A percentile compares a stretch with the other conserved stretches of the same genome.
These are phyloP conservation scores for Croton setiger DNA, from an alignment of 441 rosid genomes.

Conservation along the genomic window DNA sequence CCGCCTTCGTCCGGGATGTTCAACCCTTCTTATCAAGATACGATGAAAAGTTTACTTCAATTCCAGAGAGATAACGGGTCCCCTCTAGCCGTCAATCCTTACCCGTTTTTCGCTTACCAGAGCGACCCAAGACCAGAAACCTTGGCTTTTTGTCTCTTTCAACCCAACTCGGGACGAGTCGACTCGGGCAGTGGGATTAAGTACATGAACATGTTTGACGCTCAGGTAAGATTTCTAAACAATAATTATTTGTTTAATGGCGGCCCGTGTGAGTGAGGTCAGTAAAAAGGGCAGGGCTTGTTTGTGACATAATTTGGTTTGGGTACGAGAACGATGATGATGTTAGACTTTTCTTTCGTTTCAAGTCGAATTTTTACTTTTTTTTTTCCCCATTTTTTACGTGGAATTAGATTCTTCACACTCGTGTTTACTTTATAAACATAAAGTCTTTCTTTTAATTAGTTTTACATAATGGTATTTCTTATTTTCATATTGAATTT, in stretches of 20 bases:
- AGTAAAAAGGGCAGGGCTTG: not conserved
- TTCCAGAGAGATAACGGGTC: constrained; percentile 77
- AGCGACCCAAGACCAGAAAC: constrained; percentile 88
- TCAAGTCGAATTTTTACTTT: too few relatives aligned
- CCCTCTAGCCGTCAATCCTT: constrained; percentile 77
- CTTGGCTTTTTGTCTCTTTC: constrained; percentile 75
- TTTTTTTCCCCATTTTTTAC: too few relatives aligned
- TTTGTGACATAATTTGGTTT: not conserved
- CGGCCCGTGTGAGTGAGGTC: too few relatives aligned
- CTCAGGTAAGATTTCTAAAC: constrained; percentile 55
- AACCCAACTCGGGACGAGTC: constrained; percentile 86
- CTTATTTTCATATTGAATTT: too few relatives aligned
- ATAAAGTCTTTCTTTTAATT: not conserved
- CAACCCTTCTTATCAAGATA: constrained; percentile 50
- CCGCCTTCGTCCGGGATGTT: constrained; percentile 86
- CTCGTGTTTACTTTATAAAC: not conserved
- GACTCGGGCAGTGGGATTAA: constrained; percentile 71
- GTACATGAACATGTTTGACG: constrained; percentile 98
- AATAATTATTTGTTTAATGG: not conserved
- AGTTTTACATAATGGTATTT: too few relatives aligned
- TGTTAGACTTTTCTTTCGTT: too few relatives aligned
- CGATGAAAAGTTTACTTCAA: constrained; percentile 59
- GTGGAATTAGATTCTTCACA: not conserved
- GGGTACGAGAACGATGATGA: constrained; percentile 4
- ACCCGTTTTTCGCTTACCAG: constrained; percentile 89